phyloP scores from a whole-genome alignment of 495 filamentous ascomycete genomes.

The Xylaria telfairii region DNA sequence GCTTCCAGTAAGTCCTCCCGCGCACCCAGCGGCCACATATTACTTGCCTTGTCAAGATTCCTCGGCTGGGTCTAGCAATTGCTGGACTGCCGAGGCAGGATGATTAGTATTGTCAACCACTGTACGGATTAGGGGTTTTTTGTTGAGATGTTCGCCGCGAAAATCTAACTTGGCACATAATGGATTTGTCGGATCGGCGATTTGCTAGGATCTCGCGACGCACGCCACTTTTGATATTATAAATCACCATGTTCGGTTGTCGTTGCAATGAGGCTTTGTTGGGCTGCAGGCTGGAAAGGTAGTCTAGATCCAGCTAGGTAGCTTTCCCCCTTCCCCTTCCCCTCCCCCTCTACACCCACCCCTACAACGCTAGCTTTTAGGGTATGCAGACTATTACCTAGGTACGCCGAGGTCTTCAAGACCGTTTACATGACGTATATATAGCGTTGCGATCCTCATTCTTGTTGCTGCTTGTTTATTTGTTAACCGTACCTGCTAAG shows the following conservation, averaged over 20 bases:
- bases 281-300: neutral
- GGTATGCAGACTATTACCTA: neutral
- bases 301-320: constrained; percentile 1
- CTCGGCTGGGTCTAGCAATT: neutral
- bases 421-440: constrained; percentile 17
- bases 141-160: neutral
- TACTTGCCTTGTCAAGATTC: neutral
- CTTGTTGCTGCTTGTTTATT: neutral
- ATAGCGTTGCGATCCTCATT: constrained; percentile 7
- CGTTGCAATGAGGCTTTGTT: neutral
- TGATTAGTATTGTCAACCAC: neutral
- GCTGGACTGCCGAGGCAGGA: constrained; percentile 7
- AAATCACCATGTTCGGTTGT: neutral
- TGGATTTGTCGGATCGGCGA: neutral
- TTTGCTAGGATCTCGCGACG: neutral
- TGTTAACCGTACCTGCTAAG: neutral
- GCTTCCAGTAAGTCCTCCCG: constrained; percentile 12
- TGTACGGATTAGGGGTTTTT: neutral
- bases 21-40: neutral
- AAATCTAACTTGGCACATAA: neutral
- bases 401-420: neutral
- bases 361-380: neutral
- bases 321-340: neutral
- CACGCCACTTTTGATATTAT: neutral
- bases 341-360: neutral